Percentiles rank a stretch among this genome's conserved stretches.
Evolutionary conservation across 2,329 filamentous ascomycete genomes (phyloP).

Genomic region (Alternaria sp.): DNA sequence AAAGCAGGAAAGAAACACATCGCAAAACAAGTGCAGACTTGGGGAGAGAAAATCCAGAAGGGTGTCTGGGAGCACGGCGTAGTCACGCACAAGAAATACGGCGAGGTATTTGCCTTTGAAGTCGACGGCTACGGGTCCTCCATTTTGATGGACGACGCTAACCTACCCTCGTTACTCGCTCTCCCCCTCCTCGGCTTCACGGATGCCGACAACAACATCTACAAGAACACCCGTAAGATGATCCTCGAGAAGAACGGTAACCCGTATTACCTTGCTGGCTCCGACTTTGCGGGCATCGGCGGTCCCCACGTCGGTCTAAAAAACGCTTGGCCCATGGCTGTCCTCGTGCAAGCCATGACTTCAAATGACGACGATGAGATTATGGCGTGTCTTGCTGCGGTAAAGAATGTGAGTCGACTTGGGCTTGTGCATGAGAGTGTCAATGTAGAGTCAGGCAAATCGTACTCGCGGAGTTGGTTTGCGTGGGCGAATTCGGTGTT

Average conservation of each 20-base stretch:
- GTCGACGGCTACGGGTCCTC: constrained; percentile 85
- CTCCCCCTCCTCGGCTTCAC: constrained; percentile 82
- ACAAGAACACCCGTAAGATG: constrained; percentile 88
- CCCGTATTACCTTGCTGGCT: constrained; percentile 84
- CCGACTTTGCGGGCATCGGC: constrained; percentile 84
- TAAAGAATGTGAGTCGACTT: constrained; percentile 75
- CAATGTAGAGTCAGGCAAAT: constrained; percentile 2
- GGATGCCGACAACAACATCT: constrained; percentile 69
- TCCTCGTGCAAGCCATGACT: constrained; percentile 91
- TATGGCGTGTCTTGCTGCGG: constrained; percentile 71
- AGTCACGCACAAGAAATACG: constrained; percentile 76
- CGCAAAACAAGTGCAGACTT: constrained; percentile 59
- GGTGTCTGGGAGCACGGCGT: constrained; percentile 88
- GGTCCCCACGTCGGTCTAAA: constrained; percentile 82
- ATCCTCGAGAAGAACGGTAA: constrained; percentile 79
- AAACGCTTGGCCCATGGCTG: constrained; percentile 96
- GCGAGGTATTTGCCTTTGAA: constrained; percentile 84
- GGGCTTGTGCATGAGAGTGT: constrained; percentile 93
- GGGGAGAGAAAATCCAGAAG: constrained; percentile 72
- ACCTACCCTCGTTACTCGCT: constrained; percentile 81
- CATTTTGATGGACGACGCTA: constrained; percentile 90
- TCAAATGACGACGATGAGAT: constrained; percentile 86
- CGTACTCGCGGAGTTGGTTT: constrained; percentile 77
- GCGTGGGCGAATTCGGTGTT: constrained; percentile 98
- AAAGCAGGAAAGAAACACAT: constrained; percentile 64